Conservation (phyloP, 1,139 yeast genomes). For the Protomyces inouyei region DNA sequence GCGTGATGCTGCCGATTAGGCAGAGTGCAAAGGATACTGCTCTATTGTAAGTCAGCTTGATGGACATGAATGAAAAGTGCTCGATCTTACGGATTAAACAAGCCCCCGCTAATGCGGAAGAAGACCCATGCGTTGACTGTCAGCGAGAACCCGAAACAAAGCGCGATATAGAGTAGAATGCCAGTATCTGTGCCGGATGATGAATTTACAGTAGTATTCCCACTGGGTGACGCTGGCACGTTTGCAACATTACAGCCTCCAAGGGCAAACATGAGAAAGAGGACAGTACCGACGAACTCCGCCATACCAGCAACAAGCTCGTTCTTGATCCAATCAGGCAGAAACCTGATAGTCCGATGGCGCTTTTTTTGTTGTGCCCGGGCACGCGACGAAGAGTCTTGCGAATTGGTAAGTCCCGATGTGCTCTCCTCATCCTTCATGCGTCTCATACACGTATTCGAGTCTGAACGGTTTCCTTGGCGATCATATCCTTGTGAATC, state of each 20-base stretch:
- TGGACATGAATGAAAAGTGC: slow-evolving; percentile 36
- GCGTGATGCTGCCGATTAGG: slow-evolving; percentile 67
- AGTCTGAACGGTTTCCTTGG: neutral
- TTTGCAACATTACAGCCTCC: slow-evolving; percentile 52
- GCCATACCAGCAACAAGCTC: slow-evolving; percentile 48
- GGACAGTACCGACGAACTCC: slow-evolving; percentile 81
- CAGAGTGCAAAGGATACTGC: slow-evolving; percentile 46
- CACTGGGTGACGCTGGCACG: slow-evolving; percentile 4
- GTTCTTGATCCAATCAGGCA: slow-evolving; percentile 32
- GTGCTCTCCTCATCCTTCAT: neutral
- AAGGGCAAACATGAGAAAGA: slow-evolving; percentile 76
- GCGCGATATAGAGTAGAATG: slow-evolving; percentile 69
- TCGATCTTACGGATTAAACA: slow-evolving; percentile 84
- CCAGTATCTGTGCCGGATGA: slow-evolving; percentile 47
- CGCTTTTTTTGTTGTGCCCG: neutral
- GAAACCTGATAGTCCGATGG: slow-evolving; percentile 1
- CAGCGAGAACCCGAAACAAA: slow-evolving; percentile 85
- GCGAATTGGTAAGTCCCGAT: neutral
- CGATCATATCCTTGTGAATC: no score
- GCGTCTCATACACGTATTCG: neutral
- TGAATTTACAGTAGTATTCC: slow-evolving; percentile 6
- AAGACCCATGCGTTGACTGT: slow-evolving; percentile 70
- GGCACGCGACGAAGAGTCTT: neutral
- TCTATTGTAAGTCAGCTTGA: slow-evolving; percentile 7
- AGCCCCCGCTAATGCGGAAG: slow-evolving; percentile 82